These are phyloP conservation scores for Fusarium udum DNA, from an alignment of 2,329 filamentous ascomycete genomes.

Conservation along the genomic window DNA sequence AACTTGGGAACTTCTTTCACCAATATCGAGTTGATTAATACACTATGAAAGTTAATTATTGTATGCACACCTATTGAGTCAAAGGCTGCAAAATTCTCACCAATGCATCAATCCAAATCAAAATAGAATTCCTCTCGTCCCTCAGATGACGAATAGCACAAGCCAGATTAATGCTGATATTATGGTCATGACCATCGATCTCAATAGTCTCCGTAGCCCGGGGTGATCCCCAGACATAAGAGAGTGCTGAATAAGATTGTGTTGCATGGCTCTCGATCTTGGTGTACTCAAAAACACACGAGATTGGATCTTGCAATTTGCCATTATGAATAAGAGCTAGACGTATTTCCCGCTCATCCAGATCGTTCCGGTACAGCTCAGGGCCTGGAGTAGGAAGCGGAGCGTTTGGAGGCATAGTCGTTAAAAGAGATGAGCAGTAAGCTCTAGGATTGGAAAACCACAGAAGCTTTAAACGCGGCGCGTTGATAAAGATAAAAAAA, in stretches of 20 bases:
- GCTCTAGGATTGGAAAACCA: not conserved
- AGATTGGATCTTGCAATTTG: not conserved
- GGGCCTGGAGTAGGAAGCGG: fast-evolving
- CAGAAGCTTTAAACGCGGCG: not conserved
- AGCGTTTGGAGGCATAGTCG: not conserved
- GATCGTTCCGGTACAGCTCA: not conserved
- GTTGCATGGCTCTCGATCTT: not conserved
- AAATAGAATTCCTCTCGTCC: not conserved
- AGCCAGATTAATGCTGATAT: not conserved
- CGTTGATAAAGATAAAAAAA: not conserved
- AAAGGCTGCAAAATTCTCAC: not conserved
- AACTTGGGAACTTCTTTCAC: not conserved
- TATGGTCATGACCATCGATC: not conserved
- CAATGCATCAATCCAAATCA: not conserved
- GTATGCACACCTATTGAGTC: no score
- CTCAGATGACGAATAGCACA: not conserved
- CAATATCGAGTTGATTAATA: not conserved
- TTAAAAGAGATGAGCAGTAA: fast-evolving
- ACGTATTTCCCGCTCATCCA: not conserved
- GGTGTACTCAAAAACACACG: not conserved
- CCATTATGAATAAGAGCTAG: not conserved
- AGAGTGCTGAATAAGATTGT: not conserved
- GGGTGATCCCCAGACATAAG: not conserved
- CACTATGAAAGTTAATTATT: not conserved
- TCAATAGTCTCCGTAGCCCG: not conserved